Evolutionary conservation across 768 basidiomycete species (phyloP), one percentile per base, ranked within the genome.

Genomic region (Lactarius trivialis): DNA sequence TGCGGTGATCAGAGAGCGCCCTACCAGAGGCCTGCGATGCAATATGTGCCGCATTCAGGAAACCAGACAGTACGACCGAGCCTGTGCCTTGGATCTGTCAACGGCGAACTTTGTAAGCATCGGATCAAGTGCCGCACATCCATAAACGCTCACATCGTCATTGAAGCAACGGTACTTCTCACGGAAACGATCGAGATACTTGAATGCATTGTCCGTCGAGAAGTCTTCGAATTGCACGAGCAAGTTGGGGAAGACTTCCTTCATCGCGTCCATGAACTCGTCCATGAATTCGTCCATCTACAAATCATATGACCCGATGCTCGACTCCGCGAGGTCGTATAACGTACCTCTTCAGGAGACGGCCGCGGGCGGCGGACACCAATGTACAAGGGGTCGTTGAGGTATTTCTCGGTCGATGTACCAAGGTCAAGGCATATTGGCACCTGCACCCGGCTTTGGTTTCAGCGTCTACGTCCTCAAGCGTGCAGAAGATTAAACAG

Each of bases 211-310:
- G 66, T 96, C 88, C 2, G 91, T 93, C 30, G 91, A 86, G 75
- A 94, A 97, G 76, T 97, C 93, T 83, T 92, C 91, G 66, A 92
- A 93, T 73, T 95, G 93, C 61, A 95, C 79, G 71, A 95, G 79
- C 58, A 91, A 78, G 66, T 89, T 85, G 0, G 93, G 93, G 80
- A 88, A 94, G 21, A 80, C 78, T 45, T 72, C 71, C 21, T 79
- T 75, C 80, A 95, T 91, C 72, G 90, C 91, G 34, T 77, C 71
- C 91, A 97, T 93, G 76, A 97, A 94, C 72, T 92, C 89, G 68
- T 93, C 91, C 88, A 97, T 91, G 74, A 96, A 93, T 55, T 81
- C 88, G 19, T 82, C 79, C 79, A 89, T 88, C 71, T 85, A 82
- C 14, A 75, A 73, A n/a, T 82, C 81, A 1, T 81, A 75, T 36